Conservation (phyloP, 1,139 yeast genomes). For the Meyerozyma carpophila region DNA sequence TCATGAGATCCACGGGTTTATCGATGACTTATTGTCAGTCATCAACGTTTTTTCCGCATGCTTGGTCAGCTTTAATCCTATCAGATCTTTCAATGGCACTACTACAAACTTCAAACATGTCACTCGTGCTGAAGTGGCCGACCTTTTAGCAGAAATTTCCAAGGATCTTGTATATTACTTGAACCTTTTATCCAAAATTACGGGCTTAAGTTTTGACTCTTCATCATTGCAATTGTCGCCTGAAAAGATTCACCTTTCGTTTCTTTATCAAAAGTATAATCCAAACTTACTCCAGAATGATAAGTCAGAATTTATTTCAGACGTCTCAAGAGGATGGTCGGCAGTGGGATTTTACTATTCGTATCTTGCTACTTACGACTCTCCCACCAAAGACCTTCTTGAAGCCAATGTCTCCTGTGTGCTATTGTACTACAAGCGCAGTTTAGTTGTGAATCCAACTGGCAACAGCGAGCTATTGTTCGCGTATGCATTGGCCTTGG, state of each 20-base stretch:
- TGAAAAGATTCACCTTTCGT: conserved; percentile 13
- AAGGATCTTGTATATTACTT: conserved; percentile 6
- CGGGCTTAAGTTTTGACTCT: conserved; percentile 6
- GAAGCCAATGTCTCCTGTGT: conserved; percentile 13
- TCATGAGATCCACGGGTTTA: conserved; percentile 28
- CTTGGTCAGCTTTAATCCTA: conserved; percentile 33
- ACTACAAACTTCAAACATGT: conserved; percentile 23
- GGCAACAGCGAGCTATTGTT: conserved; percentile 29
- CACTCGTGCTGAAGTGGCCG: conserved; percentile 17
- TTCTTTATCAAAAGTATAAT: conserved; percentile 35
- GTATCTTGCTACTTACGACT: conserved; percentile 24
- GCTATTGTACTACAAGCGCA: conserved; percentile 27
- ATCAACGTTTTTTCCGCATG: conserved; percentile 34
- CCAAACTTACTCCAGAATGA: conserved; percentile 27
- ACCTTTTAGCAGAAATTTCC: conserved; percentile 4
- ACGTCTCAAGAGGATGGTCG: conserved; percentile 36
- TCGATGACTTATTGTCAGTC: conserved; percentile 31
- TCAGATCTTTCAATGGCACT: conserved; percentile 18
- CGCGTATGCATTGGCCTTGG: conserved; percentile 34
- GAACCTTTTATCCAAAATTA: conserved; percentile 3
- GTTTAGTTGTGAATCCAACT: conserved; percentile 36
- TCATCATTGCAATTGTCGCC: not conserved
- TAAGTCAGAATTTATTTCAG: conserved; percentile 23
- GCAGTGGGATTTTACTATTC: conserved; percentile 31
- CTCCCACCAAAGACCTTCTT: conserved; percentile 20